phyloP scores from a whole-genome alignment of 2,329 filamentous ascomycete species.

The Exophiala lecanii-corni region DNA sequence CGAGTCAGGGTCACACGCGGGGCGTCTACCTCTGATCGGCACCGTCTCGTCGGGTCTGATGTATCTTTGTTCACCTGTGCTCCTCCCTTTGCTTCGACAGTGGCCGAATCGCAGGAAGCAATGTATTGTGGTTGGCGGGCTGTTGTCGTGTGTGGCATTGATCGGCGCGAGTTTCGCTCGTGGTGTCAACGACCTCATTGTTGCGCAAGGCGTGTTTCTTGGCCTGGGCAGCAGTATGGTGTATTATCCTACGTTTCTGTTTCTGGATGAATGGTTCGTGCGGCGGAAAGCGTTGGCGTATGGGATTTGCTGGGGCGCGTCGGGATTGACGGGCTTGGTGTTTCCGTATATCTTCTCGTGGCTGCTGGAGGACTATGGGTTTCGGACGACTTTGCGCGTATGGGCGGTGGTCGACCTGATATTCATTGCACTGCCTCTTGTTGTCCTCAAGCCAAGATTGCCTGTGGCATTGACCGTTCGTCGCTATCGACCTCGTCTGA shows the following conservation, averaged over 20 bases:
- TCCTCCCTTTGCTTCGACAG: background rate
- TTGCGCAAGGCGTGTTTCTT: background rate
- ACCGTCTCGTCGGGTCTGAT: background rate
- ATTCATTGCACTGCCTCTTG: background rate
- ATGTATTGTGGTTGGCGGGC: background rate
- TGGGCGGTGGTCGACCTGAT: conserved; percentile 1
- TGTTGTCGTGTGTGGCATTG: background rate
- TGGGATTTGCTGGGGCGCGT: conserved; percentile 2
- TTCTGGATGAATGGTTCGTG: conserved; percentile 2
- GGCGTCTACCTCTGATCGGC: background rate
- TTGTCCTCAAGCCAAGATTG: background rate
- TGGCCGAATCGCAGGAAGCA: conserved; percentile 1
- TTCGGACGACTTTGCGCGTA: background rate
- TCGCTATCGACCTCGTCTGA: conserved; percentile 2
- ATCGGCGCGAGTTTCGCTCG: background rate
- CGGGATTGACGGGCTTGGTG: background rate
- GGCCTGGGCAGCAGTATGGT: background rate
- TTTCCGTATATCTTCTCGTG: conserved; percentile 1
- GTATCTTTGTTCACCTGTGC: background rate
- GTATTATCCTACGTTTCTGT: conserved; percentile 1
- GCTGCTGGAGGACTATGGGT: background rate
- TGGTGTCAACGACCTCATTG: background rate
- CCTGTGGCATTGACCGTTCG: background rate
- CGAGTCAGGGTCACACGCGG: too few relatives aligned
- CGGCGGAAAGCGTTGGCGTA: background rate